These are phyloP conservation scores for Penicillium salamii DNA, from an alignment of 495 filamentous ascomycete genomes.

Conservation along the genomic window DNA sequence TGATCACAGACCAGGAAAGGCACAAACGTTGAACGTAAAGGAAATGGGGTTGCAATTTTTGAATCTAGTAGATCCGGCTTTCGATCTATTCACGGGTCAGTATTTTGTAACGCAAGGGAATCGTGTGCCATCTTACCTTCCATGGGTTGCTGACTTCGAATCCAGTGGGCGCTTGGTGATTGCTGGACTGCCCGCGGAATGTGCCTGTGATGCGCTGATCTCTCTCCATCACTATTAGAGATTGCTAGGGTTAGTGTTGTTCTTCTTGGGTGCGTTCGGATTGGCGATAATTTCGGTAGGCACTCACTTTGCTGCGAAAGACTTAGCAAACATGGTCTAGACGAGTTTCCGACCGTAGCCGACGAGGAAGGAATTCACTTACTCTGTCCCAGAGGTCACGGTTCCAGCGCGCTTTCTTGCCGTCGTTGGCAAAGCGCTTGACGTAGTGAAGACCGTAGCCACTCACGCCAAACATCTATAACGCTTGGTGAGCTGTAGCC, in stretches of 20 bases:
- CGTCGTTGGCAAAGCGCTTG: constrained; percentile 78
- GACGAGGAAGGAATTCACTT: constrained; percentile 39
- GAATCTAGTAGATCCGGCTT: constrained; percentile 39
- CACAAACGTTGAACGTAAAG: constrained; percentile 21
- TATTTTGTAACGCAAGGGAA: not conserved
- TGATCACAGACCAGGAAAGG: constrained; percentile 17
- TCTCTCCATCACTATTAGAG: constrained; percentile 85
- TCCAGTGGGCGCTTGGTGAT: constrained; percentile 71
- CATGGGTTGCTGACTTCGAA: constrained; percentile 96
- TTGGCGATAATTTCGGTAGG: constrained; percentile 1
- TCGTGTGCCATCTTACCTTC: constrained; percentile 58
- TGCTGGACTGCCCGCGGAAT: constrained; percentile 82
- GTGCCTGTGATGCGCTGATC: constrained; percentile 86
- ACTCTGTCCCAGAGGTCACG: constrained; percentile 93
- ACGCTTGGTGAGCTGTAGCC: constrained; percentile 28
- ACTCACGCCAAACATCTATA: constrained; percentile 85
- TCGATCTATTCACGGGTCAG: constrained; percentile 32
- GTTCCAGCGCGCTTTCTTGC: constrained; percentile 79
- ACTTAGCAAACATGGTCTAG: constrained; percentile 37
- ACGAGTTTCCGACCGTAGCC: constrained; percentile 29
- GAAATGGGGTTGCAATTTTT: constrained; percentile 26
- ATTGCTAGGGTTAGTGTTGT: constrained; percentile 14
- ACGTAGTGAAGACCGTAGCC: constrained; percentile 73
- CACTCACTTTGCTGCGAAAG: constrained; percentile 69
- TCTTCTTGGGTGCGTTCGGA: not conserved